These are phyloP conservation scores for Hymenoscyphus albidus DNA, from an alignment of 2,329 filamentous ascomycete species.

Conservation along the genomic window DNA sequence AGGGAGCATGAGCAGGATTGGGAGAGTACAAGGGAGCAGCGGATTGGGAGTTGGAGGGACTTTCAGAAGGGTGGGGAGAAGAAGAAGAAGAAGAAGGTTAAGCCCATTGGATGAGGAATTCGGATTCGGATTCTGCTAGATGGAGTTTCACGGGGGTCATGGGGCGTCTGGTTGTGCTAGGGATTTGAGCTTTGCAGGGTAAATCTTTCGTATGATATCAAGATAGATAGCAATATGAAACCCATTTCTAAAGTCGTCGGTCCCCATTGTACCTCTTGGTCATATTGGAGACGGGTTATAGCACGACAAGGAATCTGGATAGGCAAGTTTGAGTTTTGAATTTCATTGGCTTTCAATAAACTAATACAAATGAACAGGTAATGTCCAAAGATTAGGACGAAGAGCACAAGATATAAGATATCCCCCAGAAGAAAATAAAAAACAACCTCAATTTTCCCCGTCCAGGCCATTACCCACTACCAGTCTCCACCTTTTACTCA, in stretches of 20 bases:
- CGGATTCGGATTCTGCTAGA: background rate
- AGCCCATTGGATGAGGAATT: conserved; percentile 31
- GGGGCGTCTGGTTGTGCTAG: background rate
- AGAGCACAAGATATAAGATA: background rate
- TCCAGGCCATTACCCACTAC: background rate
- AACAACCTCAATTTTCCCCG: background rate
- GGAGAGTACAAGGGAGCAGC: conserved; percentile 86
- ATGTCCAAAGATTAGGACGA: background rate
- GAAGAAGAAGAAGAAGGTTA: conserved; percentile 62
- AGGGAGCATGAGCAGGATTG: conserved; percentile 91
- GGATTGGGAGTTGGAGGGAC: conserved; percentile 90
- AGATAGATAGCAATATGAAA: background rate
- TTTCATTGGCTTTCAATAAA: background rate
- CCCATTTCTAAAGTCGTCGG: background rate
- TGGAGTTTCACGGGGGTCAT: background rate
- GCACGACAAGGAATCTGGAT: background rate
- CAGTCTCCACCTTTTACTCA: background rate
- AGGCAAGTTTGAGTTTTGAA: background rate
- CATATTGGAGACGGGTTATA: background rate
- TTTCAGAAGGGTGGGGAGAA: conserved; percentile 72
- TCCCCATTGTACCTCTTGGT: background rate
- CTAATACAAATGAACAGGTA: background rate
- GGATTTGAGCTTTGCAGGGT: background rate
- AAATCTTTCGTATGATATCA: background rate
- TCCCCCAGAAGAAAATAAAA: background rate